Evolutionary conservation across 257 asterid genomes (phyloP), one percentile per base, ranked within the genome.

Genomic region (Ophiorrhiza pumila): DNA sequence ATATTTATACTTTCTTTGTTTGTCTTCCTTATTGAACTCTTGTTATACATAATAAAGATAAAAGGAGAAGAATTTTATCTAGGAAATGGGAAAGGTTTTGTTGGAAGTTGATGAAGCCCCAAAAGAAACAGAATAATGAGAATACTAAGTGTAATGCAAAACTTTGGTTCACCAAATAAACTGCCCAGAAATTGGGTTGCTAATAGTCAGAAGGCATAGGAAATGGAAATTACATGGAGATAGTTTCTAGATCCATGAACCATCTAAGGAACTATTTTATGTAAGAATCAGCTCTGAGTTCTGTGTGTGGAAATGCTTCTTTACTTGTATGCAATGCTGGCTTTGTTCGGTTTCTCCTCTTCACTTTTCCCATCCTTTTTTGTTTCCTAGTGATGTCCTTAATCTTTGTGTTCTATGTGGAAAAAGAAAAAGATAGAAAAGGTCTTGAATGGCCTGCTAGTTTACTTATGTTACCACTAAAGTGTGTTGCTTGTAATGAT

Each of bases 141-240:
- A 58, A 27, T 18, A 23, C 2, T n/a, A 20, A 13, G 37, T 4
- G n/a, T 20, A 11, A 59, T 71, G 17, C 22, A 23, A 10, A 58
- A 62, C 32, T 17, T 49, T 73, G 64, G 25, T 23, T 61, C n/a
- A 12, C 71, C 32, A 73, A 49, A 37, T 72, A 14, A 15, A 53
- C 10, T 39, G 31, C 62, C 31, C 49, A 14, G 42, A 45, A 41
- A 34, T 3, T 5, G 22, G 20, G 3, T 4, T 12, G 35, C 41
- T 20, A 8, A 1, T 34, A 57, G 22, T 18, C 13, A 42, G 52
- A 17, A 64, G 32, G 55, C n/a, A 15, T 46, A n/a, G 42, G 46
- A 3, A 13, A 3, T 18, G 39, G 41, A 25, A 4, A n/a, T n/a
- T 9, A n/a, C 17, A 29, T 29, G 27, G 43, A 43, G 34, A 27